Evolutionary conservation across 2,329 filamentous ascomycete species (phyloP).

Genomic region (Aureobasidium namibiae): DNA sequence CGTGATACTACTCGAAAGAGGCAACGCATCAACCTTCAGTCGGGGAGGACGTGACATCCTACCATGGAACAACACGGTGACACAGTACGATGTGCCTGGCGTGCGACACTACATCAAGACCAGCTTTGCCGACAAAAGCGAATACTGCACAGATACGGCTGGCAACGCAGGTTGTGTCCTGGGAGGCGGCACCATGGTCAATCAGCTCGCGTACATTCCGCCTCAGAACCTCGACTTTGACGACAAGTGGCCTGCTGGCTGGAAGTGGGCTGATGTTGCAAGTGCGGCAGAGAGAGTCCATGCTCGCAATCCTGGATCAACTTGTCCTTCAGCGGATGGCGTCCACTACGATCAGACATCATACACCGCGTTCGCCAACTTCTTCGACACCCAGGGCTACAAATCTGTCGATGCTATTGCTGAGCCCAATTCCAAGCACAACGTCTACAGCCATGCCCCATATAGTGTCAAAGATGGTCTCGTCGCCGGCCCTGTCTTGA

Average conservation of each 20-base stretch:
- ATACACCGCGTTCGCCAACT: background rate
- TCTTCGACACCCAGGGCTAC: constrained; percentile 38
- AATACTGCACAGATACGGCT: constrained; percentile 24
- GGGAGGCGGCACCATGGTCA: constrained; percentile 46
- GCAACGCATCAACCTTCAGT: constrained; percentile 31
- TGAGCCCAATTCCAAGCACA: constrained; percentile 37
- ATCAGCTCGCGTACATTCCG: constrained; percentile 46
- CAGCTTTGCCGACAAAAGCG: constrained; percentile 13
- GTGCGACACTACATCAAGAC: constrained; percentile 26
- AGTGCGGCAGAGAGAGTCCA: constrained; percentile 38
- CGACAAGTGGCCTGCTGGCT: constrained; percentile 40
- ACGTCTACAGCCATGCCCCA: constrained; percentile 41
- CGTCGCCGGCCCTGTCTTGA: constrained; percentile 41
- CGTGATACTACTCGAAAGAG: constrained; percentile 45
- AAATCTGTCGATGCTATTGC: constrained; percentile 42
- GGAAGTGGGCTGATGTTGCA: constrained; percentile 43
- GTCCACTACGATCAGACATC: constrained; percentile 32
- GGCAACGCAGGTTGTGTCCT: constrained; percentile 37
- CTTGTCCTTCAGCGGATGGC: constrained; percentile 37
- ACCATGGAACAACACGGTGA: constrained; percentile 28
- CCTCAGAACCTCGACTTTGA: constrained; percentile 47
- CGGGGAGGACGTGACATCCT: constrained; percentile 7
- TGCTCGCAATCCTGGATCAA: constrained; percentile 31
- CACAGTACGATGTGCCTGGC: constrained; percentile 31
- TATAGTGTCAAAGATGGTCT: constrained; percentile 44